phyloP scores from a whole-genome alignment of 768 basidiomycete species.

The Termitomyces sp. region DNA sequence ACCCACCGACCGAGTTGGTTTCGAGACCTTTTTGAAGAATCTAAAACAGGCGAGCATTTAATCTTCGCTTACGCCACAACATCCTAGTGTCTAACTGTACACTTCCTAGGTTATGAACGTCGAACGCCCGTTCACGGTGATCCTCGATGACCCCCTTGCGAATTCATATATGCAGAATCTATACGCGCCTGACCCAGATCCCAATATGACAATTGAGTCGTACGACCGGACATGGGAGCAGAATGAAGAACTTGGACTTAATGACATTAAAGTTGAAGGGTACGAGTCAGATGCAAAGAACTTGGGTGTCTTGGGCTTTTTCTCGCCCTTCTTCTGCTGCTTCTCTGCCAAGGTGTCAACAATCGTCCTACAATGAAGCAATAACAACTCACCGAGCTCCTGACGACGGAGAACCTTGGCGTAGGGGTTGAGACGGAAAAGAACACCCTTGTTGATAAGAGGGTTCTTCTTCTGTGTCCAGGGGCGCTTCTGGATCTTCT shows the following conservation, averaged over 20 bases:
- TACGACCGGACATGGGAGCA: constrained; percentile 89
- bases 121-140: constrained; percentile 80
- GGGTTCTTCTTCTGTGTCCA: constrained; percentile 99
- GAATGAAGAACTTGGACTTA: constrained; percentile 93
- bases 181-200: constrained; percentile 97
- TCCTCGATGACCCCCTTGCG: constrained; percentile 92
- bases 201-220: constrained; percentile 80
- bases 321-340: constrained; percentile 72
- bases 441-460: constrained; percentile 86
- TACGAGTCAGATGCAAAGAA: constrained; percentile 45
- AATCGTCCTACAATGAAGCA: constrained; percentile 2
- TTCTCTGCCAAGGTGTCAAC: constrained; percentile 43
- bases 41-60: constrained; percentile 63
- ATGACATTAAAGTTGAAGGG: constrained; percentile 83
- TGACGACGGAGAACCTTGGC: constrained; percentile 91
- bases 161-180: constrained; percentile 96
- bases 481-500: constrained; percentile 85
- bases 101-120: constrained; percentile 70
- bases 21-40: constrained; percentile 71
- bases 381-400: constrained; percentile 69
- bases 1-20: constrained; percentile 51
- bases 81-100: constrained; percentile 3
- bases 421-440: constrained; percentile 98
- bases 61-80: background rate
- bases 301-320: constrained; percentile 64